Base-by-base conservation (phyloP, 208 protist genomes). In the Leishmania guyanensis region DNA sequence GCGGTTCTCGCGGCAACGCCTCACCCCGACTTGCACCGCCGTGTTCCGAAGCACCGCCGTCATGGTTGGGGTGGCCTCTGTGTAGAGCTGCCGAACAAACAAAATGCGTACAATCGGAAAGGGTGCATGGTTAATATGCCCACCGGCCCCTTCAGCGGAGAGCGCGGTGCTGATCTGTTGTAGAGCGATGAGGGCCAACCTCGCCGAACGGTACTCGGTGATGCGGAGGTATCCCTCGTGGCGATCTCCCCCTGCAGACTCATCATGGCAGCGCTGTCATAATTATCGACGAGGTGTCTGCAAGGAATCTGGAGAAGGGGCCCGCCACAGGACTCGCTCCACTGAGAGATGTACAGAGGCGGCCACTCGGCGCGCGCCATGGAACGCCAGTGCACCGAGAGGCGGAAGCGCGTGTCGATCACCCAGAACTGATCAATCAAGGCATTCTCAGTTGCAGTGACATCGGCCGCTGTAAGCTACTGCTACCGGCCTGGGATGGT, bases 91-190 rank as follows among this genome's bases (percentile, higher is more conserved):
- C 53, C 77, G 77, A 39, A 79, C 73, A 72, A 85, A 78, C 53
- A 82, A 48, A 69, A 82, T 75, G 71, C 82, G 82, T 36, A 85
- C 69, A 33, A 85, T 58, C 0, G 82, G 82, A 39, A 85, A 85
- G 36, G 68, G 64, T 9, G 53, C 70, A 22, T 82, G 78, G 77
- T 85, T 78, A 14, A 85, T 58, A 48, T 71, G 79, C 4, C 43
- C 58, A 85, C 20, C 17, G 77, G 77, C 2, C 76, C 50, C 69
- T 78, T 73, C 69, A 84, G 43, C 75, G 72, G 81, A 36, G 77
- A 80, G 36, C 76, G 76, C 33, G 76, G 76, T 26, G 78, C 81
- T 77, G 68, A 78, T 8, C 56, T 72, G 75, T 75, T 64, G 71
- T 77, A 80, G 22, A 78, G 60, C 5, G 77, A 79, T 17, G 73